These are phyloP conservation scores for thale cress (Arabidopsis thaliana) DNA, from an alignment of 345 rosid genomes.

Conservation along the genomic window DNA sequence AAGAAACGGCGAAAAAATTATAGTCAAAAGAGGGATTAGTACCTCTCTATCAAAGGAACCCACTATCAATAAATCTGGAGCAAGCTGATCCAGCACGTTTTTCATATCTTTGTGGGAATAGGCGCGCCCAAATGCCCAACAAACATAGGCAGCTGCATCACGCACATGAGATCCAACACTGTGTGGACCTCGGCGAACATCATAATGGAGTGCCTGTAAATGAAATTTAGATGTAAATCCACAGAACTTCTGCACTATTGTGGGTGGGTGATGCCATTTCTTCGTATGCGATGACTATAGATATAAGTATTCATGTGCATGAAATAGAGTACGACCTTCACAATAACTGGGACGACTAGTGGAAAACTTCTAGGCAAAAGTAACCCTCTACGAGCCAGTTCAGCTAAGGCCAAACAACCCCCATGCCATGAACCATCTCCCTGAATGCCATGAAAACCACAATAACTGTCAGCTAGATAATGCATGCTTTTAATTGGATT, in stretches of 20 bases:
- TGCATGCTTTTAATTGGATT: conserved; percentile 19
- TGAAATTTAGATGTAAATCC: conserved; percentile 33
- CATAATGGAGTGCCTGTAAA: conserved; percentile 92
- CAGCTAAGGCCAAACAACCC: conserved; percentile 95
- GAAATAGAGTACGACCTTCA: conserved; percentile 63
- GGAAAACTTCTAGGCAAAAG: conserved; percentile 90
- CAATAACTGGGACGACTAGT: conserved; percentile 79
- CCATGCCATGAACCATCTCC: conserved; percentile 99
- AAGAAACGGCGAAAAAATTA: conserved; percentile 20
- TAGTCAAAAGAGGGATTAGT: conserved; percentile 33
- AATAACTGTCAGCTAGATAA: conserved; percentile 20
- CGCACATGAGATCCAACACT: conserved; percentile 99
- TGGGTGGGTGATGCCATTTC: conserved; percentile 6
- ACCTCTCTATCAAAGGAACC: conserved; percentile 98
- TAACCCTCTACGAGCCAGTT: conserved; percentile 93
- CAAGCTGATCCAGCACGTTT: conserved; percentile 78
- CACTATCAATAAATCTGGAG: conserved; percentile 86
- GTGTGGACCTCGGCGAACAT: conserved; percentile 96
- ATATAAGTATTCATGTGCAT: conserved; percentile 22
- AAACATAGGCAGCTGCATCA: conserved; percentile 99
- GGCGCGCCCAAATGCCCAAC: conserved; percentile 99
- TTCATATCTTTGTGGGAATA: conserved; percentile 88
- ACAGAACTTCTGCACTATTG: conserved; percentile 9
- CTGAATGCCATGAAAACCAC: conserved; percentile 54
- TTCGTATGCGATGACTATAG: conserved; percentile 18